Evolutionary conservation across 2,329 filamentous ascomycete genomes (phyloP).

Genomic region (Ophiostoma triangulosporum): DNA sequence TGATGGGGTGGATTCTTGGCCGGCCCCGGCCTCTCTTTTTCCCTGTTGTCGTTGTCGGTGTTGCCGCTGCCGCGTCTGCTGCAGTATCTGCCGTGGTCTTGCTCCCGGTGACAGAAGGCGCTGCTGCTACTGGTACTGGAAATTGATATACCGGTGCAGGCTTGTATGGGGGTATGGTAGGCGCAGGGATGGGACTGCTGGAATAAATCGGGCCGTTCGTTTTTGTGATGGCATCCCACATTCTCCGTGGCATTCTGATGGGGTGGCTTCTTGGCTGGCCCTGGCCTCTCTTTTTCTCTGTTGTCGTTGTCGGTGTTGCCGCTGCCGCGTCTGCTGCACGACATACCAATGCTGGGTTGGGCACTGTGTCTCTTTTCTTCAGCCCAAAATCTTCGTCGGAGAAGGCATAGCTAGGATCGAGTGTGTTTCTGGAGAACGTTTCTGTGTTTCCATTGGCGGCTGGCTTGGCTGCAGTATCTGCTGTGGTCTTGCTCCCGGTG

Average conservation of each 20-base stretch:
- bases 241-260: neutral
- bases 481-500: neutral
- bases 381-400: slow-evolving; percentile 22
- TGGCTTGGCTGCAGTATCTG: neutral
- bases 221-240: neutral
- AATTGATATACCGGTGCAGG: neutral
- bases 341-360: neutral
- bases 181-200: neutral
- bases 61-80: too few species aligned
- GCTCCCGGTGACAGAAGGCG: neutral
- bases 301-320: neutral
- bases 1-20: neutral
- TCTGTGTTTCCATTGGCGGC: neutral
- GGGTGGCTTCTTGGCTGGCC: neutral
- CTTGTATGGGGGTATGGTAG: neutral
- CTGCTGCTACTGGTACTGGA: neutral
- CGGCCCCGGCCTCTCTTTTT: neutral
- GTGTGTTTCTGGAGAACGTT: slow-evolving; percentile 12
- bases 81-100: neutral
- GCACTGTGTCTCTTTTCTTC: neutral
- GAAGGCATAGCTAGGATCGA: slow-evolving; percentile 20
- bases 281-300: neutral
- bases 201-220: neutral
- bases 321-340: neutral
- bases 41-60: too few species aligned